phyloP scores from a whole-genome alignment of 257 asterid genomes.

The Echites panduratus region DNA sequence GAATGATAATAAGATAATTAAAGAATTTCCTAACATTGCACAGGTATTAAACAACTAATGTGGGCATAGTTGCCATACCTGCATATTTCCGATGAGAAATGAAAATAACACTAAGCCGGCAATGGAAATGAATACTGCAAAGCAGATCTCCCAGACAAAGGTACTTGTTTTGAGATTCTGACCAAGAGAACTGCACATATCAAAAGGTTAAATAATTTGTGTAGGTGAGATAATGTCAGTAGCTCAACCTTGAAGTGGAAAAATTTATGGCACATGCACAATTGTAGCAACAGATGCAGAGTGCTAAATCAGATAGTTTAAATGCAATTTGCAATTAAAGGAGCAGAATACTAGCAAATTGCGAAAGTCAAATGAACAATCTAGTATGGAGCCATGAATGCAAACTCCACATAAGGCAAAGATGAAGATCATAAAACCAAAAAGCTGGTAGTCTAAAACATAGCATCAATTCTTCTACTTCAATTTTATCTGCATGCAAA shows the following conservation, averaged over 20 bases:
- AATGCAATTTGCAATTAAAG: background rate
- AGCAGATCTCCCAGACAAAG: constrained; percentile 87
- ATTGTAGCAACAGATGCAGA: background rate
- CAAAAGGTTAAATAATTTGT: background rate
- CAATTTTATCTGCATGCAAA: background rate
- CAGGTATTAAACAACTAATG: background rate
- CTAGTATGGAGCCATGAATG: constrained; percentile 11
- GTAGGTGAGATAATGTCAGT: background rate
- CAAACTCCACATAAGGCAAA: constrained; percentile 5
- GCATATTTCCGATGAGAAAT: constrained; percentile 96
- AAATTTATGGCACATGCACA: background rate
- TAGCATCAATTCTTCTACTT: background rate
- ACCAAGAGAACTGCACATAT: constrained; percentile 79
- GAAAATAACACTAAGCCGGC: constrained; percentile 94
- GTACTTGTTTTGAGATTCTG: constrained; percentile 96
- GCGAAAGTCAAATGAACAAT: constrained; percentile 6
- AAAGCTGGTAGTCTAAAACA: background rate
- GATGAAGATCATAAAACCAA: background rate
- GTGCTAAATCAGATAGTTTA: background rate
- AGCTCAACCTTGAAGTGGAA: background rate
- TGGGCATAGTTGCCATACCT: constrained; percentile 40
- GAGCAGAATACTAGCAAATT: background rate
- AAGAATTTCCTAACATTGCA: background rate
- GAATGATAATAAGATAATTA: background rate
- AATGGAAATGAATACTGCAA: constrained; percentile 89